These are phyloP conservation scores for Cryptococcus amylolentus DNA, from an alignment of 1,284 basidiomycete genomes.

Conservation along the genomic window DNA sequence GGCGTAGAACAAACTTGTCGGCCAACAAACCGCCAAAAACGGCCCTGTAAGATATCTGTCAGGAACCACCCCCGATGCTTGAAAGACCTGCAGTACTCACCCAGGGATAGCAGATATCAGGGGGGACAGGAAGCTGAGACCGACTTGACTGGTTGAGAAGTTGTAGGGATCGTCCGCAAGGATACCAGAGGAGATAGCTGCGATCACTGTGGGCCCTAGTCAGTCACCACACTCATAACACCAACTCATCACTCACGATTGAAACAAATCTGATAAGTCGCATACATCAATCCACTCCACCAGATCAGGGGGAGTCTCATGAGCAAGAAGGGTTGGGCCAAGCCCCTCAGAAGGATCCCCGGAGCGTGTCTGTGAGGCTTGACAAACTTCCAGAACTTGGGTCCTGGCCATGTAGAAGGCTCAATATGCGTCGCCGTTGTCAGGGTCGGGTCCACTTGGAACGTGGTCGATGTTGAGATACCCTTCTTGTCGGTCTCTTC, in stretches of 20 bases:
- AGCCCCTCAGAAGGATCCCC: constrained; percentile 10
- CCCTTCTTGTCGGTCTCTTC: not conserved
- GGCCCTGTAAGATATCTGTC: not conserved
- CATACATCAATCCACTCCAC: constrained; percentile 2
- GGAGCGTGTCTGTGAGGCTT: constrained; percentile 3
- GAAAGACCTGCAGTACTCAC: constrained; percentile 1
- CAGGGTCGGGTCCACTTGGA: not conserved
- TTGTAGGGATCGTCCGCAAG: constrained; percentile 23
- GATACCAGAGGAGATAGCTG: constrained; percentile 18
- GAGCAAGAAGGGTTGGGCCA: constrained; percentile 8
- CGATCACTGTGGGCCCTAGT: constrained; percentile 10
- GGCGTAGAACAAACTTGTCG: constrained; percentile 9
- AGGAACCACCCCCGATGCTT: not conserved
- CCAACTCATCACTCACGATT: not conserved
- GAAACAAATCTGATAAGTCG: constrained; percentile 1
- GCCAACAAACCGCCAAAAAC: constrained; percentile 12
- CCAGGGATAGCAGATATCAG: constrained; percentile 23
- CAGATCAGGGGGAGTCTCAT: not conserved
- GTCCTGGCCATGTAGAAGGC: constrained; percentile 14
- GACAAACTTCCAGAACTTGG: constrained; percentile 12
- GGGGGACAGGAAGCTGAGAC: constrained; percentile 22
- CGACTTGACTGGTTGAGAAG: constrained; percentile 18
- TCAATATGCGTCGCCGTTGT: not conserved
- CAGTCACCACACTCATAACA: not conserved
- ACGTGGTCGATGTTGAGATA: not conserved